Evolutionary conservation across 2,329 filamentous ascomycete genomes (phyloP).

Genomic region (Coniochaeta sp.): DNA sequence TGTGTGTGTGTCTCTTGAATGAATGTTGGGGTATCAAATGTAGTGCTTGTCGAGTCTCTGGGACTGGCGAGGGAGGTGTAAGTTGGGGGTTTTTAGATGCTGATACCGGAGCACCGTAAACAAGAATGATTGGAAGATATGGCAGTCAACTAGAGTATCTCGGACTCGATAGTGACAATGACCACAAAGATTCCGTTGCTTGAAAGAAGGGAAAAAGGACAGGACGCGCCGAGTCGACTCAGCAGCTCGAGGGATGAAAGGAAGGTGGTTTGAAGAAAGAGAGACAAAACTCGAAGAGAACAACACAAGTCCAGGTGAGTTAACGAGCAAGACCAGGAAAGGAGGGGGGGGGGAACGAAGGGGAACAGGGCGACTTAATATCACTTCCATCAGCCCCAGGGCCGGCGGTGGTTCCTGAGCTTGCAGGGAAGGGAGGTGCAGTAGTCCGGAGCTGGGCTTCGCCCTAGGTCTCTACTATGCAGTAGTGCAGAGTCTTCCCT

Average conservation of each 20-base stretch:
- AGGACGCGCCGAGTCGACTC: slow-evolving; percentile 17
- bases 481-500: background rate
- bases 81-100: slow-evolving; percentile 3
- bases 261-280: slow-evolving; percentile 12
- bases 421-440: background rate
- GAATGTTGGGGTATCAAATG: slow-evolving; percentile 1
- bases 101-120: slow-evolving; percentile 5
- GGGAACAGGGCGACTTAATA: background rate
- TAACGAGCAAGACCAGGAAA: slow-evolving; percentile 6
- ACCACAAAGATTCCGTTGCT: background rate
- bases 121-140: background rate
- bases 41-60: slow-evolving; percentile 4
- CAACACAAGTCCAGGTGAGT: slow-evolving; percentile 13
- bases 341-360: slow-evolving; percentile 3
- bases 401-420: background rate
- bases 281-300: slow-evolving; percentile 14
- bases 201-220: slow-evolving; percentile 12
- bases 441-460: background rate
- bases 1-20: background rate
- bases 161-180: slow-evolving; percentile 5
- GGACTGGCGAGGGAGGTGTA: slow-evolving; percentile 3
- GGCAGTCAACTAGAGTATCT: slow-evolving; percentile 1
- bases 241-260: slow-evolving; percentile 14
- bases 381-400: background rate
- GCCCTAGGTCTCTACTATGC: background rate